Base-by-base conservation (phyloP, 768 basidiomycete species). In the Arthromyces matolae region DNA sequence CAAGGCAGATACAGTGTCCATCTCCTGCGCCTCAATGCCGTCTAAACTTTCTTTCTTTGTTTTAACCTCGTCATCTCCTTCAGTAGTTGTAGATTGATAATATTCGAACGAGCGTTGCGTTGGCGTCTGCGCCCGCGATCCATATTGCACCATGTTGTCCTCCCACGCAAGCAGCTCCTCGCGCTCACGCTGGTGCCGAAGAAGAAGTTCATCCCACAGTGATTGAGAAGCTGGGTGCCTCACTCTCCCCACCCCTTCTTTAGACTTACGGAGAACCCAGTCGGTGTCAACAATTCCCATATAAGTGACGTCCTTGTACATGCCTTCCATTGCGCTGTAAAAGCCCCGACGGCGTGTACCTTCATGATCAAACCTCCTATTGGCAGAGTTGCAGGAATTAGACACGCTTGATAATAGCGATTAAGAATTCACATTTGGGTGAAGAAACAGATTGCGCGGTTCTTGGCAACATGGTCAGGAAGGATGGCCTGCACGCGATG, bases 201-300 rank as follows among this genome's bases (percentile, higher is more conserved):
- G 49, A 35, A 86, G 69, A 43, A 86, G 66, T 56, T 82, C 83
- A 43, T 84, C 83, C 84, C 84, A 86, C 3, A 78, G 58, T 1
- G 74, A 71, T 32, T 61, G 57, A 0, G 73, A 70, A 0, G 73
- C 65, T 14, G 58, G 52, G 4, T 55, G 60, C 56, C 37, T 59
- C 58, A 10, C 50, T 44, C 16, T 62, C 49, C 22, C 23, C 1
- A 18, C 24, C 8, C 19, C 23, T 12, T 42, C 31, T 16, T 25
- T n/a, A 35, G 36, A 32, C 20, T 45, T 45, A 28, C 49, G 70
- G 29, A 79, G 52, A 20, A 65, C 45, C 81, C 81, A 84, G 36
- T 85, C 83, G 0, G 79, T 83, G 37, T 77, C 82, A 43, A 86
- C 61, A 54, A 86, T 70, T 6, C 75, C 81, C 27, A 84, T 63